A percentile compares a stretch with the other conserved stretches of the same genome.
phyloP scores from a whole-genome alignment of 1,284 basidiomycete species.

The Pseudozyma thailandica region DNA sequence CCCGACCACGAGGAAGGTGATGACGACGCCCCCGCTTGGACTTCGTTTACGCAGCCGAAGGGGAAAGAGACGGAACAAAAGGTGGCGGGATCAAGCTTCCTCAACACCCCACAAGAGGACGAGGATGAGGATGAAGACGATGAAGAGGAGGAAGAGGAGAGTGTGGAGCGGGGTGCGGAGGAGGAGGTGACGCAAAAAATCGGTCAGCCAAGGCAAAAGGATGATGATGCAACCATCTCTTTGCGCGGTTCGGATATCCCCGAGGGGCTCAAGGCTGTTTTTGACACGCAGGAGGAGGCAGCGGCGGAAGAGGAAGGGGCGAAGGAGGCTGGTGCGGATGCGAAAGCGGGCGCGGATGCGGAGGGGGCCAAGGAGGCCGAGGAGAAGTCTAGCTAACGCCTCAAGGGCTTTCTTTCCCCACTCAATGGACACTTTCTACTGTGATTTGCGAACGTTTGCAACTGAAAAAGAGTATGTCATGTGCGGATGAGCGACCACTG shows the following conservation, averaged over 20 bases:
- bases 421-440: slow-evolving; percentile 6
- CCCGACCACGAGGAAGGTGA: slow-evolving; percentile 43
- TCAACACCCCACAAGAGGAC: not conserved
- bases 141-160: slow-evolving; percentile 10
- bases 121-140: slow-evolving; percentile 16
- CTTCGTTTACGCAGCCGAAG: slow-evolving; percentile 1
- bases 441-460: not conserved
- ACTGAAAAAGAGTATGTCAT: not conserved
- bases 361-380: not conserved
- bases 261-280: slow-evolving; percentile 4
- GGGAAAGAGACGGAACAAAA: not conserved
- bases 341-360: not conserved
- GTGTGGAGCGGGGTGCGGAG: slow-evolving; percentile 7
- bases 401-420: slow-evolving; percentile 1
- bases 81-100: not conserved
- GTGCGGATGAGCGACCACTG: too few relatives aligned
- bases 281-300: not conserved
- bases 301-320: not conserved
- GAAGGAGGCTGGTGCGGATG: not conserved
- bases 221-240: slow-evolving; percentile 38
- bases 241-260: slow-evolving; percentile 16
- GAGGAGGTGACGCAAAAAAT: slow-evolving; percentile 32
- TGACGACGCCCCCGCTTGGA: slow-evolving; percentile 26
- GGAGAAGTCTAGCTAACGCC: not conserved
- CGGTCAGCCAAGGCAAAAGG: not conserved